These are phyloP conservation scores for Phytophthora nicotianae DNA, from an alignment of 352 stramenopile genomes.

Conservation along the genomic window DNA sequence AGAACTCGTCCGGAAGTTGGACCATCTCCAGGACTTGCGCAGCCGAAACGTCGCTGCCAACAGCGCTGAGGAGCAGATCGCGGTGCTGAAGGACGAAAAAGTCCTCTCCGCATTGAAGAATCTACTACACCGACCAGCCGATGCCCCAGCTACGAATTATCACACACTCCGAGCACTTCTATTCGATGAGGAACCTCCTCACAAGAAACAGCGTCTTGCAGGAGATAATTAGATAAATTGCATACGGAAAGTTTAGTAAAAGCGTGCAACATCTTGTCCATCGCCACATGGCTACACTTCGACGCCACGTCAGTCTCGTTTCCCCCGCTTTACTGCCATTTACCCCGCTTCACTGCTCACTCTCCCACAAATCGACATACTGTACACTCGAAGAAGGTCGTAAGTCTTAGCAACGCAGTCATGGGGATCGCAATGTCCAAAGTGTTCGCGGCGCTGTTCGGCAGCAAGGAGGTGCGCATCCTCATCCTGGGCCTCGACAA, in stretches of 20 bases:
- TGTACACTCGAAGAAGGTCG: constrained; percentile 28
- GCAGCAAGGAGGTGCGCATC: constrained; percentile 99
- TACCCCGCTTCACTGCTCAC: constrained; percentile 8
- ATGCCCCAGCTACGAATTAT: constrained; percentile 24
- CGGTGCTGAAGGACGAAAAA: constrained; percentile 55
- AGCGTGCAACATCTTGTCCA: background rate
- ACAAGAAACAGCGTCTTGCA: constrained; percentile 62
- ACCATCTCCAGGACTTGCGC: constrained; percentile 58
- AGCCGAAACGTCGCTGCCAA: constrained; percentile 11
- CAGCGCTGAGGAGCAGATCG: constrained; percentile 20
- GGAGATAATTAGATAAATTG: constrained; percentile 31
- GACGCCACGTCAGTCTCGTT: constrained; percentile 11
- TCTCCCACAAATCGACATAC: constrained; percentile 32
- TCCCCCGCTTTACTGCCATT: constrained; percentile 2
- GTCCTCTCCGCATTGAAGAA: constrained; percentile 44
- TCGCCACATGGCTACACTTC: constrained; percentile 2
- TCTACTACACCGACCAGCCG: constrained; percentile 32
- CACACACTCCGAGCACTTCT: constrained; percentile 33
- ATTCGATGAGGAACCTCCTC: constrained; percentile 43
- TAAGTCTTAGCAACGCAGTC: constrained; percentile 9
- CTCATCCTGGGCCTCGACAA: constrained; percentile 99
- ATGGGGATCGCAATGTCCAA: constrained; percentile 99
- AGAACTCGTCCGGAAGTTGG: constrained; percentile 66
- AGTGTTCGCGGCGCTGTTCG: constrained; percentile 98
- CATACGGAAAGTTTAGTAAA: constrained; percentile 6